These are phyloP conservation scores for Penicillium nordicum DNA, from an alignment of 2,329 filamentous ascomycete species.

Conservation along the genomic window DNA sequence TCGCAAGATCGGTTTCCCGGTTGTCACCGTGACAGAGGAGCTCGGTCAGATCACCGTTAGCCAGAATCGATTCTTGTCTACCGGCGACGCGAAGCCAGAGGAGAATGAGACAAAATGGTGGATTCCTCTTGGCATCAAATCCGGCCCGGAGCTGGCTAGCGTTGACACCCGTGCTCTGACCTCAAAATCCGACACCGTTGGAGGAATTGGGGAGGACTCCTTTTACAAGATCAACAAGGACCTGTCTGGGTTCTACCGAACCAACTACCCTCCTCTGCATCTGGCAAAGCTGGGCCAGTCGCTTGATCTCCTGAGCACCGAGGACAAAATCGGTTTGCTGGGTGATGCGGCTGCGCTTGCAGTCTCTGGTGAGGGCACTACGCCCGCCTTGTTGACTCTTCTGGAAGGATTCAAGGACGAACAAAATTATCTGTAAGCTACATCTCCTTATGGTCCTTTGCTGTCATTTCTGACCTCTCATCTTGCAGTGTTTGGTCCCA, in stretches of 20 bases:
- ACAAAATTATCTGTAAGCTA: constrained; percentile 67
- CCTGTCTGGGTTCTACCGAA: constrained; percentile 85
- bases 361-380: constrained; percentile 79
- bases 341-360: constrained; percentile 87
- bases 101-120: constrained; percentile 95
- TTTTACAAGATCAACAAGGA: constrained; percentile 96
- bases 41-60: constrained; percentile 75
- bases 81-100: constrained; percentile 83
- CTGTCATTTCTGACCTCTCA: constrained; percentile 15
- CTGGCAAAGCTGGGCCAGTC: constrained; percentile 76
- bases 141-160: constrained; percentile 63
- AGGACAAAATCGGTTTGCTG: constrained; percentile 90
- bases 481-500: constrained; percentile 70
- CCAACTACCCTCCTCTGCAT: constrained; percentile 84
- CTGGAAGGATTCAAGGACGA: constrained; percentile 80
- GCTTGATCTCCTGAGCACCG: constrained; percentile 69
- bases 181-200: constrained; percentile 71
- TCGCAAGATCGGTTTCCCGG: constrained; percentile 88
- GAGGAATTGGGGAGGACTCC: constrained; percentile 61
- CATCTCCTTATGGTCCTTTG: neutral
- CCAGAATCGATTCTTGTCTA: constrained; percentile 86
- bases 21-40: constrained; percentile 81
- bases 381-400: constrained; percentile 76
- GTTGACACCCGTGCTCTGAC: constrained; percentile 67
- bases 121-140: constrained; percentile 83